A percentile compares a stretch with the other conserved stretches of the same genome.
Conservation (phyloP, 768 basidiomycete genomes). For the Mycena galericulata region DNA sequence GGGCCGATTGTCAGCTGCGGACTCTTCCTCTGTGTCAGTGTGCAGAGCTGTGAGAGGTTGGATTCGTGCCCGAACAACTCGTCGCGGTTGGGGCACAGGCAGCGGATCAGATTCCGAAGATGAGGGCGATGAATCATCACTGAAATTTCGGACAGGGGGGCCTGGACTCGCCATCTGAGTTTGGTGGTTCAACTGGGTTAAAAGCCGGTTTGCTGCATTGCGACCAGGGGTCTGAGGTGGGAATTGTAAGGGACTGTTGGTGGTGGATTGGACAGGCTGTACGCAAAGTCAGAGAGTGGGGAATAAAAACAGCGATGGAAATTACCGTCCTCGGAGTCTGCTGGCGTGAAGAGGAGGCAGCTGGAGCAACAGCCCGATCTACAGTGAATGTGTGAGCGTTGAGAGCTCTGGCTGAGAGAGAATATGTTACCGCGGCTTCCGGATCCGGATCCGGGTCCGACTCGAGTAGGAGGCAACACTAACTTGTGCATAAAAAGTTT, state of each 20-base stretch:
- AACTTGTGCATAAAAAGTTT: constrained; percentile 14
- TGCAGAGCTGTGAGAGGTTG: constrained; percentile 17
- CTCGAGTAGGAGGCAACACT: constrained; percentile 17
- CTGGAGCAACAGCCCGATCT: constrained; percentile 13
- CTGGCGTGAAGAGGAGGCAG: constrained; percentile 15
- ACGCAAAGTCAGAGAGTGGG: constrained; percentile 12
- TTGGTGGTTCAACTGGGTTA: constrained; percentile 14
- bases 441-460: constrained; percentile 15
- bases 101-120: constrained; percentile 13
- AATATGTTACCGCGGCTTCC: constrained; percentile 17
- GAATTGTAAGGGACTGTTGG: constrained; percentile 14
- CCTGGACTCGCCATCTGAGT: constrained; percentile 18
- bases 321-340: constrained; percentile 14
- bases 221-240: constrained; percentile 21
- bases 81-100: constrained; percentile 10
- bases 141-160: constrained; percentile 6
- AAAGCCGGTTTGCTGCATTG: constrained; percentile 16
- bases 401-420: constrained; percentile 14
- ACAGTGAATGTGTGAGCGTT: constrained; percentile 16
- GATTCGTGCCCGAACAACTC: constrained; percentile 8
- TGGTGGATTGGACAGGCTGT: constrained; percentile 12
- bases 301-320: constrained; percentile 11
- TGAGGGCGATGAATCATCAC: constrained; percentile 6
- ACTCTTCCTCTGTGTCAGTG: constrained; percentile 13
- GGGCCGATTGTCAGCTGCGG: constrained; percentile 6